These are phyloP conservation scores for Pelargonium fulgidum DNA, from an alignment of 441 rosid species.

Conservation along the genomic window DNA sequence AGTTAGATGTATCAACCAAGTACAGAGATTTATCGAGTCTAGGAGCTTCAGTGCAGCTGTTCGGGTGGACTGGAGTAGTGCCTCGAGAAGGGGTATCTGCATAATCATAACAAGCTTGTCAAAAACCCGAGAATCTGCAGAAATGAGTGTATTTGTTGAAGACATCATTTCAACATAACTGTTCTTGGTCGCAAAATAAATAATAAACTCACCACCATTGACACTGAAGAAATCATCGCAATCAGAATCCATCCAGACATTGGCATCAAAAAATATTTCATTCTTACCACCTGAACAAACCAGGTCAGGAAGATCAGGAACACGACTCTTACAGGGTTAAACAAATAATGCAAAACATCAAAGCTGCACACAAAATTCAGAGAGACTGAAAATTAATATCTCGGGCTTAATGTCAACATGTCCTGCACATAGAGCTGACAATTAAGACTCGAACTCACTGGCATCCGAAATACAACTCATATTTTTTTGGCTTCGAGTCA, in stretches of 20 bases:
- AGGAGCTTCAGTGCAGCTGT: conserved; percentile 23
- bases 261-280: conserved; percentile 47
- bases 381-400: too few relatives aligned
- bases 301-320: too few relatives aligned
- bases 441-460: background rate
- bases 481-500: too few relatives aligned
- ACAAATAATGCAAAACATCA: too few relatives aligned
- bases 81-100: conserved; percentile 39
- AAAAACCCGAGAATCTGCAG: background rate
- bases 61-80: conserved; percentile 33
- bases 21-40: conserved; percentile 18
- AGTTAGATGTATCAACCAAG: conserved; percentile 3
- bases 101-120: conserved; percentile 6
- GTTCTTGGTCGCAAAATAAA: background rate
- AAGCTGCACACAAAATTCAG: too few relatives aligned
- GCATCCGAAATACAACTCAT: too few relatives aligned
- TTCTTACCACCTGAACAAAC: conserved; percentile 13
- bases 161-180: too few relatives aligned
- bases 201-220: conserved; percentile 38
- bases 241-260: conserved; percentile 52
- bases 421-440: too few relatives aligned
- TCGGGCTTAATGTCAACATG: too few relatives aligned
- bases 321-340: too few relatives aligned
- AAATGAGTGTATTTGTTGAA: background rate
- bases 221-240: conserved; percentile 55